These are phyloP conservation scores for Fraxinus paxiana DNA, from an alignment of 305 asterid genomes.

Conservation along the genomic window DNA sequence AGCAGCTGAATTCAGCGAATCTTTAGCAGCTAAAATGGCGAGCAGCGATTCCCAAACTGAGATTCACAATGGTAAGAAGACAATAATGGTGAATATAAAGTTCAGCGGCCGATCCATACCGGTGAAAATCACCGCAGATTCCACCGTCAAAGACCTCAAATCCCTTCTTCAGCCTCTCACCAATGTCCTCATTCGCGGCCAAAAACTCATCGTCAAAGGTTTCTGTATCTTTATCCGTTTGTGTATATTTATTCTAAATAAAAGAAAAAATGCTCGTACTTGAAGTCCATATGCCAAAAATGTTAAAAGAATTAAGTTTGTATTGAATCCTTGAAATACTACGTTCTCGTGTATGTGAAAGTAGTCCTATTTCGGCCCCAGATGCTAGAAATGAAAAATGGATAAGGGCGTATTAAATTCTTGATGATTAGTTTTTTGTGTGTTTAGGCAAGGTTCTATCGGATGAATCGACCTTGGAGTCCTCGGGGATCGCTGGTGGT, in stretches of 20 bases:
- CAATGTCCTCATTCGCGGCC: conserved; percentile 90
- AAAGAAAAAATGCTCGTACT: background rate
- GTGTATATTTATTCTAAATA: background rate
- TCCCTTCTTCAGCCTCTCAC: conserved; percentile 63
- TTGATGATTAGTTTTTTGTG: background rate
- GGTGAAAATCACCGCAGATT: conserved; percentile 42
- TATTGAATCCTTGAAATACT: background rate
- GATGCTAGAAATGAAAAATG: background rate
- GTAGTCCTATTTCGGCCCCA: background rate
- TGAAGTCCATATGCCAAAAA: background rate
- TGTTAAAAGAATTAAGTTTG: background rate
- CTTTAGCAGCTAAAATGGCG: background rate
- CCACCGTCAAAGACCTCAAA: conserved; percentile 65
- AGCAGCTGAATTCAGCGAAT: background rate
- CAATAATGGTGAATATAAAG: conserved; percentile 44
- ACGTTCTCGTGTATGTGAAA: background rate
- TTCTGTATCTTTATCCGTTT: background rate
- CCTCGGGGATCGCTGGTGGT: conserved; percentile 48
- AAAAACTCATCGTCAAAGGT: conserved; percentile 89
- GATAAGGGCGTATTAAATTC: background rate
- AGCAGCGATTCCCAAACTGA: background rate
- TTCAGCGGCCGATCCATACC: conserved; percentile 66
- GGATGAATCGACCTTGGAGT: conserved; percentile 58
- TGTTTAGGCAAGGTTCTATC: conserved; percentile 55
- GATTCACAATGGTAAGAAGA: conserved; percentile 1